Conservation (phyloP, 1,284 basidiomycete genomes). For the Malassezia slooffiae region DNA sequence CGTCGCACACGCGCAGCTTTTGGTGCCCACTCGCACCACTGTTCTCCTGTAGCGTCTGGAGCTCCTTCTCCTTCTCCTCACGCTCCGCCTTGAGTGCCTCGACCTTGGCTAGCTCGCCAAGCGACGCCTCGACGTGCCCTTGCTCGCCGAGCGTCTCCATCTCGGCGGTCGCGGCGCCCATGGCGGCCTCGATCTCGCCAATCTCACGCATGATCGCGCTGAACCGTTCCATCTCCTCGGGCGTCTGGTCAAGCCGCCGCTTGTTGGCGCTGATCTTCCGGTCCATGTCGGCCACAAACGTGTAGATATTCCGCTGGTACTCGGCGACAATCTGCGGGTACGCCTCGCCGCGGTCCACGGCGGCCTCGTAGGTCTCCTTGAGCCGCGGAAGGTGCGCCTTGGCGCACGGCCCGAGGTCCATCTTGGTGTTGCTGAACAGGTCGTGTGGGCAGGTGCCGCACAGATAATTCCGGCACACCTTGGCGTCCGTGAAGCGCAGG, state of each 20-base stretch:
- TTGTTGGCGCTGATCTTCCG: constrained; percentile 86
- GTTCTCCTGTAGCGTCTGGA: constrained; percentile 92
- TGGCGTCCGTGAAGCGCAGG: constrained; percentile 87
- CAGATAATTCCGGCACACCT: constrained; percentile 97
- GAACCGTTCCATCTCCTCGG: constrained; percentile 97
- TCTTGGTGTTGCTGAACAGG: constrained; percentile 99
- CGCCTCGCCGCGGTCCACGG: constrained; percentile 56
- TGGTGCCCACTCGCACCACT: constrained; percentile 97
- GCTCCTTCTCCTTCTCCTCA: constrained; percentile 86
- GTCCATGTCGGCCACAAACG: constrained; percentile 96
- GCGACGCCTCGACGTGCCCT: constrained; percentile 95
- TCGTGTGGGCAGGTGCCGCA: constrained; percentile 96
- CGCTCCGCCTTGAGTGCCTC: constrained; percentile 96
- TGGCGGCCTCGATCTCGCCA: constrained; percentile 94
- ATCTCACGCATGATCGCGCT: constrained; percentile 99
- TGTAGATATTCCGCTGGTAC: constrained; percentile 86
- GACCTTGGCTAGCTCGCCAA: constrained; percentile 91
- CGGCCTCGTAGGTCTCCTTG: constrained; percentile 77
- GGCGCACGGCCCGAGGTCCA: constrained; percentile 95
- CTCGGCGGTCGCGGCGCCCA: constrained; percentile 95
- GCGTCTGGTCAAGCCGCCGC: constrained; percentile 91
- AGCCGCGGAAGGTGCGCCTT: constrained; percentile 90
- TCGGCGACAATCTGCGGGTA: constrained; percentile 43
- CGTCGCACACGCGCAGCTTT: constrained; percentile 96
- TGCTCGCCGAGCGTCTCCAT: constrained; percentile 94